phyloP scores from a whole-genome alignment of 176 grass and related monocot species.

The Elymus sibiricus region DNA sequence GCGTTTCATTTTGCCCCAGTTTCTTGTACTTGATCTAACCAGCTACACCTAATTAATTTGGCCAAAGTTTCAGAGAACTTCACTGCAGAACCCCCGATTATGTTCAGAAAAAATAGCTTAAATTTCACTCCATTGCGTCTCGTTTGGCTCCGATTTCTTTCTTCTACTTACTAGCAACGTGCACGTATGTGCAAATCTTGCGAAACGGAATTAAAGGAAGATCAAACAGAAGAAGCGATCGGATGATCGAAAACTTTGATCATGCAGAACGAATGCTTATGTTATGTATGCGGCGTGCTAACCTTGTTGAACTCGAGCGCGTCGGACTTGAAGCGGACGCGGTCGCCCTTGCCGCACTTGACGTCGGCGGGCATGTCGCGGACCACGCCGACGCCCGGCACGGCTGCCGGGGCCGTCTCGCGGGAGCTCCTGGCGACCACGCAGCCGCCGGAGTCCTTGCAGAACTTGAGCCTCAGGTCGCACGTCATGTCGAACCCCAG shows the following conservation, averaged over 20 bases:
- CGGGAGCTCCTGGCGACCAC: slow-evolving; percentile 38
- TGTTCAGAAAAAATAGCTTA: neutral
- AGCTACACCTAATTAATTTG: neutral
- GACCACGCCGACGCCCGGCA: slow-evolving; percentile 65
- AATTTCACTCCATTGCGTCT: neutral
- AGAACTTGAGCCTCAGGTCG: slow-evolving; percentile 82
- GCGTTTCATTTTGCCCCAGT: neutral
- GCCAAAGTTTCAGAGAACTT: neutral
- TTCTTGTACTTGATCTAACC: neutral
- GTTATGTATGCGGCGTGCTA: neutral
- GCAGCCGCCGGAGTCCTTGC: slow-evolving; percentile 54
- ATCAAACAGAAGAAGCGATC: neutral
- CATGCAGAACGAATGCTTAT: neutral
- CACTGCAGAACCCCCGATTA: neutral
- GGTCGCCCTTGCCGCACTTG: slow-evolving; percentile 90
- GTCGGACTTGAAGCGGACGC: slow-evolving; percentile 74
- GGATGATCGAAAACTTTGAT: neutral
- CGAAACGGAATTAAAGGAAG: neutral
- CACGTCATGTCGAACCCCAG: slow-evolving; percentile 75
- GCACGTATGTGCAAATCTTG: neutral
- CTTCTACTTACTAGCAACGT: neutral
- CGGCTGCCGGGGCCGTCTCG: slow-evolving; percentile 49
- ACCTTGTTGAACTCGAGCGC: slow-evolving; percentile 86
- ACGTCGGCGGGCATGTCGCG: slow-evolving; percentile 57
- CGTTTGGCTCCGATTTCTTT: neutral